These are phyloP conservation scores for Apophysomyces sp. DNA, from an alignment of 371 early-diverging fungal genomes.

Conservation along the genomic window DNA sequence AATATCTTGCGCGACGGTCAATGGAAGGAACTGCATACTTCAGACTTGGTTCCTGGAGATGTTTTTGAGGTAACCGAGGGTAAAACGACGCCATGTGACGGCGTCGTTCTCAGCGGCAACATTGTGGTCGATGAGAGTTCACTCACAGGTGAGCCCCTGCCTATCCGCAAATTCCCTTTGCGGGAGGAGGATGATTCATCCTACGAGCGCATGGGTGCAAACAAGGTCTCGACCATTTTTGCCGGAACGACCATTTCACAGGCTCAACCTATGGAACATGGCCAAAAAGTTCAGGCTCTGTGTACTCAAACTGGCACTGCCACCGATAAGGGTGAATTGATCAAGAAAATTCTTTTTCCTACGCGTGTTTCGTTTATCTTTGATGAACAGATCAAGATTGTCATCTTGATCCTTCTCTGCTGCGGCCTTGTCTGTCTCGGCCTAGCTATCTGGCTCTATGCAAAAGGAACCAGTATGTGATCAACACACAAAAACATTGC, in stretches of 20 bases:
- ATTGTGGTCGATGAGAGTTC: conserved; percentile 80
- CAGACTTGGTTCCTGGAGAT: conserved; percentile 69
- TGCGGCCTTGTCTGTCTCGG: conserved; percentile 60
- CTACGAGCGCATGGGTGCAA: conserved; percentile 30
- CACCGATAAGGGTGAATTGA: conserved; percentile 76
- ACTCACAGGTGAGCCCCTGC: conserved; percentile 86
- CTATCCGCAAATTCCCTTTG: conserved; percentile 77
- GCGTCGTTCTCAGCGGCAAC: conserved; percentile 70
- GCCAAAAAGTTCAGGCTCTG: conserved; percentile 40
- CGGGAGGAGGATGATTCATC: conserved; percentile 39
- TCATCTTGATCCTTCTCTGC: conserved; percentile 55
- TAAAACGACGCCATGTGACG: conserved; percentile 58
- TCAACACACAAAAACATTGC: neutral
- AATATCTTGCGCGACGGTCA: conserved; percentile 57
- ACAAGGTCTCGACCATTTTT: conserved; percentile 58
- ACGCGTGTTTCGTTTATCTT: conserved; percentile 65
- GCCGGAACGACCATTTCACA: conserved; percentile 66
- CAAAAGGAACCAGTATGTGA: conserved; percentile 5
- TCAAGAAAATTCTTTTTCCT: conserved; percentile 77
- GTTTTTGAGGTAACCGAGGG: conserved; percentile 36
- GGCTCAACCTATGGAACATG: conserved; percentile 14
- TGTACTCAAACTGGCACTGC: conserved; percentile 74
- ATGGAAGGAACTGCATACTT: conserved; percentile 49
- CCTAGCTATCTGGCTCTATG: conserved; percentile 50
- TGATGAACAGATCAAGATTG: conserved; percentile 70